phyloP scores from a whole-genome alignment of 805 yeast species.

The Metschnikowia picachoensis region DNA sequence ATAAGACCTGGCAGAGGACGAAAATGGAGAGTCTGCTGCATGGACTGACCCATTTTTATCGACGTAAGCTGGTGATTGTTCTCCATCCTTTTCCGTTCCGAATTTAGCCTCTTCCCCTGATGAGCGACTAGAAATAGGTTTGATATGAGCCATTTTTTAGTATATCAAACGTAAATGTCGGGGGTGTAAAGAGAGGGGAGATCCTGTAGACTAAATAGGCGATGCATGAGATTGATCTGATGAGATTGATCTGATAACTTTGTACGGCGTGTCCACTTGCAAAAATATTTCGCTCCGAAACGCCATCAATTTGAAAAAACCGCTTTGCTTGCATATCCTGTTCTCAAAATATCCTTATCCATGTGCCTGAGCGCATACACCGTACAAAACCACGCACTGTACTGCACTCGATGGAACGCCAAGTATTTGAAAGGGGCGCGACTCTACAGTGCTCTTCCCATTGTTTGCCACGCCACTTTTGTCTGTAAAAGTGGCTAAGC shows the following conservation, averaged over 20 bases:
- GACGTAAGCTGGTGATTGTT: neutral
- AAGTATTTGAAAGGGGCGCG: too few relatives aligned
- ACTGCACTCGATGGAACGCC: too few relatives aligned
- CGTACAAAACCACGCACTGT: too few relatives aligned
- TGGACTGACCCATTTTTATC: neutral
- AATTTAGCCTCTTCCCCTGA: slow-evolving; percentile 1
- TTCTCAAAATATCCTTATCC: too few relatives aligned
- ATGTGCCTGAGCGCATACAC: too few relatives aligned
- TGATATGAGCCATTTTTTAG: neutral
- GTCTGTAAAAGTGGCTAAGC: too few relatives aligned
- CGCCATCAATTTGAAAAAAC: neutral
- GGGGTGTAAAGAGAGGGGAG: neutral
- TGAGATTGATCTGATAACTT: slow-evolving; percentile 14
- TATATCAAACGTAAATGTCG: neutral
- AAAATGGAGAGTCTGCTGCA: neutral
- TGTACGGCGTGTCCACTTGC: neutral
- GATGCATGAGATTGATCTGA: slow-evolving; percentile 9
- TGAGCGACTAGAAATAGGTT: neutral
- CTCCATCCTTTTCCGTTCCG: slow-evolving; percentile 2
- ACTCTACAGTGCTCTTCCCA: too few relatives aligned
- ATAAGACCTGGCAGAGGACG: slow-evolving; percentile 28
- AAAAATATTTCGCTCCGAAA: neutral
- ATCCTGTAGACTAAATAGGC: slow-evolving; percentile 2
- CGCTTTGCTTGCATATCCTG: too few relatives aligned
- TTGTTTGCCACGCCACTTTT: too few relatives aligned